Percentiles rank a stretch among this genome's conserved stretches.
Conservation (phyloP, 805 yeast genomes). For the Komagataella kurtzmanii region DNA sequence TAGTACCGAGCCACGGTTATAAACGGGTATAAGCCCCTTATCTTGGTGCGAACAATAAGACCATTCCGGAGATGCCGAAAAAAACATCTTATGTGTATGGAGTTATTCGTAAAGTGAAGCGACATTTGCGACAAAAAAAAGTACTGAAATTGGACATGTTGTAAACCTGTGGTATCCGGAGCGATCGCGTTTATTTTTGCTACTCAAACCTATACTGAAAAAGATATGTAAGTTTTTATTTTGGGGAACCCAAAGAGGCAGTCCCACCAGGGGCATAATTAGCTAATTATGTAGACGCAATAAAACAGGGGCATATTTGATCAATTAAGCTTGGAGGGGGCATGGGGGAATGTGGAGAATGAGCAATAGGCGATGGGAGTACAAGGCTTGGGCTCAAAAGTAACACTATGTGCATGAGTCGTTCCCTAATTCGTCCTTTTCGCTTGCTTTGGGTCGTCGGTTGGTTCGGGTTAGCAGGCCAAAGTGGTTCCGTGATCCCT, state of each 20-base stretch:
- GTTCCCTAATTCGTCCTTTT: background rate
- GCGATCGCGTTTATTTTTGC: background rate
- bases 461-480: background rate
- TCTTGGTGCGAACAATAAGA: background rate
- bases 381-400: background rate
- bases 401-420: background rate
- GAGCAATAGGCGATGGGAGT: background rate
- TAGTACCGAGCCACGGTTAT: background rate
- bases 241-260: background rate
- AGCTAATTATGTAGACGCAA: background rate
- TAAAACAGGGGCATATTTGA: background rate
- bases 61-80: background rate
- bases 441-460: too few relatives aligned
- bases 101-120: background rate
- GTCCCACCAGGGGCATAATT: background rate
- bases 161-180: background rate
- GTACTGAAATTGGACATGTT: background rate
- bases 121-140: background rate
- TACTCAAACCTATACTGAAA: background rate
- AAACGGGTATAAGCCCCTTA: background rate
- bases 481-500: background rate
- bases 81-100: background rate
- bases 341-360: background rate
- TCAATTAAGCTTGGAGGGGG: background rate
- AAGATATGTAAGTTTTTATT: too few relatives aligned